These are phyloP conservation scores for Tremella fuciformis DNA, from an alignment of 768 basidiomycete genomes.

Conservation along the genomic window DNA sequence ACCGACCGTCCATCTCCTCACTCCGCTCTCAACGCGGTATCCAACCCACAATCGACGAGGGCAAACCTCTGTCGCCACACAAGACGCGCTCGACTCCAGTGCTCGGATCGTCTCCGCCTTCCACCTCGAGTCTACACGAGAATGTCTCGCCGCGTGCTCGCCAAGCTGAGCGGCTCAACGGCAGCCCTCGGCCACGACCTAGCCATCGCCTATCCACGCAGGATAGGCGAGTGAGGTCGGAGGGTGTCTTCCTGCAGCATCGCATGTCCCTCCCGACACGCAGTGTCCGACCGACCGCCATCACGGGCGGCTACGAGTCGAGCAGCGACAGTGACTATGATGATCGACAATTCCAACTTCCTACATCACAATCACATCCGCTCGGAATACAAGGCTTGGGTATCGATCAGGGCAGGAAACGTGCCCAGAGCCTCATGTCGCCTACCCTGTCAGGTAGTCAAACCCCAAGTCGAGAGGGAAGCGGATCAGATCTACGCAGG, in stretches of 20 bases:
- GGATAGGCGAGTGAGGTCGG: constrained; percentile 21
- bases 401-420: background rate
- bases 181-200: constrained; percentile 9
- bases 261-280: constrained; percentile 20
- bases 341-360: constrained; percentile 12
- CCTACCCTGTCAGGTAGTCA: constrained; percentile 2
- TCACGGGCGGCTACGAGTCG: constrained; percentile 39
- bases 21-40: constrained; percentile 2
- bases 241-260: constrained; percentile 1
- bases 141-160: background rate
- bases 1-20: background rate
- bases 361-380: constrained; percentile 5
- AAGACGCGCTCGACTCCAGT: constrained; percentile 2
- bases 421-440: constrained; percentile 5
- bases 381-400: background rate
- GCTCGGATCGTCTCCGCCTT: constrained; percentile 3
- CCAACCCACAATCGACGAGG: constrained; percentile 8
- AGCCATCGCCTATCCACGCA: constrained; percentile 12
- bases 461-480: constrained; percentile 3
- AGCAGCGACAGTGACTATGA: constrained; percentile 18
- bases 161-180: background rate
- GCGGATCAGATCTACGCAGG: constrained; percentile 4
- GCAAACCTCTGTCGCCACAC: constrained; percentile 1
- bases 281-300: constrained; percentile 26
- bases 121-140: background rate